These are phyloP conservation scores for Aureobasidium sp. DNA, from an alignment of 2,329 filamentous ascomycete genomes.

Conservation along the genomic window DNA sequence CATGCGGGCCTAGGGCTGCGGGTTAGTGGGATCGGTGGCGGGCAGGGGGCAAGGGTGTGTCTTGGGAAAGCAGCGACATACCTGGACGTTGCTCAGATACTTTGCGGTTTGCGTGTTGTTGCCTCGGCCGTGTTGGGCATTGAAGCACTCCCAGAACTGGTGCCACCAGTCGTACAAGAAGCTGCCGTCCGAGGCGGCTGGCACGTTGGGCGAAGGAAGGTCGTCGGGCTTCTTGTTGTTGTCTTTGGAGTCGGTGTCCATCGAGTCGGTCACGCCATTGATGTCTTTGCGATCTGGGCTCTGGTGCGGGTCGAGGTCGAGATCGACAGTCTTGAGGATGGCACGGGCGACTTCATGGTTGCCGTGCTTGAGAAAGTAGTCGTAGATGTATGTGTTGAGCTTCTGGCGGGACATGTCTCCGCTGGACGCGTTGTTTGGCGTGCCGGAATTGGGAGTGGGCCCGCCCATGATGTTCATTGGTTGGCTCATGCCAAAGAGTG, in stretches of 20 bases:
- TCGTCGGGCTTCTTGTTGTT: constrained; percentile 69
- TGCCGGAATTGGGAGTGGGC: constrained; percentile 30
- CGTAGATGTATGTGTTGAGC: constrained; percentile 84
- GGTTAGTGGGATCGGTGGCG: constrained; percentile 26
- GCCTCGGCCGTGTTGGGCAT: constrained; percentile 59
- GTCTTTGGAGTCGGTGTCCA: constrained; percentile 69
- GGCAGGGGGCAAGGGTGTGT: background rate
- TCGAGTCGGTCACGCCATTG: constrained; percentile 61
- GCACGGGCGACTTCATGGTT: constrained; percentile 79
- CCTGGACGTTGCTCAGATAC: constrained; percentile 11
- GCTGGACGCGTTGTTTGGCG: constrained; percentile 18
- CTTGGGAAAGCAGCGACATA: constrained; percentile 7
- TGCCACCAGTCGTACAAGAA: constrained; percentile 98
- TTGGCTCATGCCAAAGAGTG: constrained; percentile 45
- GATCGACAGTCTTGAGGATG: constrained; percentile 48
- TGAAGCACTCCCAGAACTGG: constrained; percentile 94
- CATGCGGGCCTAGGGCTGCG: constrained; percentile 57
- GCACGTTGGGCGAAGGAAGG: constrained; percentile 66
- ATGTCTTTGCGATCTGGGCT: constrained; percentile 57
- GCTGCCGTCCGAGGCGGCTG: constrained; percentile 60
- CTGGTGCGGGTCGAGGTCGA: constrained; percentile 48
- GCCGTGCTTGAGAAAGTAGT: constrained; percentile 79
- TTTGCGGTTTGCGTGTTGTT: constrained; percentile 9
- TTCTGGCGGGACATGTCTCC: constrained; percentile 39
- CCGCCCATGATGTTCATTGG: constrained; percentile 50